These are phyloP conservation scores for Tephrocybe sp. DNA, from an alignment of 768 basidiomycete species.

Conservation along the genomic window DNA sequence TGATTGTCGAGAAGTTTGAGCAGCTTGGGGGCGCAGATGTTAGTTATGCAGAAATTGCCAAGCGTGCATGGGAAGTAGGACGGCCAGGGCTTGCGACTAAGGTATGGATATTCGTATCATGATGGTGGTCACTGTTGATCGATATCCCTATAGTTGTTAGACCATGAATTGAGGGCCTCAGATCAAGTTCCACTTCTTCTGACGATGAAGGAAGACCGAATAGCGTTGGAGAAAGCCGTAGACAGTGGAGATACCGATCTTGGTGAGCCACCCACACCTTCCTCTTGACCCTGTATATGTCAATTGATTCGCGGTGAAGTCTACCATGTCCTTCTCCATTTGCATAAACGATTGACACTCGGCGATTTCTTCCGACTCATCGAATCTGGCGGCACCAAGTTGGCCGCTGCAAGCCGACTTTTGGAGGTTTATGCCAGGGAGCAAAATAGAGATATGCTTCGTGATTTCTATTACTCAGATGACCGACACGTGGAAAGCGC, in stretches of 20 bases:
- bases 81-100: slow-evolving; percentile 18
- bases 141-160: slow-evolving; percentile 60
- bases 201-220: slow-evolving; percentile 89
- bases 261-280: slow-evolving; percentile 39
- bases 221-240: slow-evolving; percentile 86
- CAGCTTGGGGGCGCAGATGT: slow-evolving; percentile 75
- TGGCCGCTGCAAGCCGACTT: slow-evolving; percentile 73
- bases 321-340: slow-evolving; percentile 87
- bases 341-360: slow-evolving; percentile 78
- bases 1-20: slow-evolving; percentile 90
- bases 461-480: slow-evolving; percentile 98
- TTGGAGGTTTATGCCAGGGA: slow-evolving; percentile 90
- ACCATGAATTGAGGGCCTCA: slow-evolving; percentile 83
- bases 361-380: slow-evolving; percentile 94
- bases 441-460: slow-evolving; percentile 86
- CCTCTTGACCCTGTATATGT: slow-evolving; percentile 15
- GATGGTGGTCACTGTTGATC: slow-evolving; percentile 52
- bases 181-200: slow-evolving; percentile 94
- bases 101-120: background rate
- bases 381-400: slow-evolving; percentile 79
- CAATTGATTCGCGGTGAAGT: slow-evolving; percentile 47
- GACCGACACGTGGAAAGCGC: slow-evolving; percentile 94
- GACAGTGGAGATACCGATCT: slow-evolving; percentile 96
- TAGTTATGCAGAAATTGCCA: slow-evolving; percentile 93
- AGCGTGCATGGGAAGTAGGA: slow-evolving; percentile 69